phyloP scores from a whole-genome alignment of 768 basidiomycete species.

The Gelatoporia subvermispora region DNA sequence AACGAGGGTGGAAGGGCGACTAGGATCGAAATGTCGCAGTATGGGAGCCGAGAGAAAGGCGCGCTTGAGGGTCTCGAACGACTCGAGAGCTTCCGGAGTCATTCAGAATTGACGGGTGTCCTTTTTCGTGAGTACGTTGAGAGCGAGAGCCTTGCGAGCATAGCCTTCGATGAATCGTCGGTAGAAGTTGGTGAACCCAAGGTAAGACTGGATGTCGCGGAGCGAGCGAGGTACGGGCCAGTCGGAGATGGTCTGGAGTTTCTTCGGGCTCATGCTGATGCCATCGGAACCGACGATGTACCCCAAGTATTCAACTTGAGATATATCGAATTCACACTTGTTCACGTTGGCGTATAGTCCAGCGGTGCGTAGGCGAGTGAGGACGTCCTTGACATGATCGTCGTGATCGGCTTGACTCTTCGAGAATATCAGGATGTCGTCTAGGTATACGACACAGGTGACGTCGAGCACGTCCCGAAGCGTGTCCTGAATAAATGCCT shows the following conservation, averaged over 20 bases:
- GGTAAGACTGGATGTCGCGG: conserved; percentile 21
- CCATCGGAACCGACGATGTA: conserved; percentile 18
- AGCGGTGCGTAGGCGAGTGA: conserved; percentile 23
- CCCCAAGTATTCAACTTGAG: conserved; percentile 28
- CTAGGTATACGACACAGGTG: conserved; percentile 19
- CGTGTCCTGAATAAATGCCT: conserved; percentile 9
- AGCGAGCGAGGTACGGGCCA: conserved; percentile 23
- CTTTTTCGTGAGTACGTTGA: conserved; percentile 14
- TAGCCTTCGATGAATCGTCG: conserved; percentile 26
- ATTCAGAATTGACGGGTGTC: conserved; percentile 13
- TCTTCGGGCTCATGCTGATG: conserved; percentile 29
- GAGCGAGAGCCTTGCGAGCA: conserved; percentile 18
- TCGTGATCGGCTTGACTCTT: conserved; percentile 12
- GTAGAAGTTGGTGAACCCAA: conserved; percentile 29
- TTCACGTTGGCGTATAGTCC: conserved; percentile 32
- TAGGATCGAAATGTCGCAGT: conserved; percentile 3
- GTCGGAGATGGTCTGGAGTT: conserved; percentile 24
- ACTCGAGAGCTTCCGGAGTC: background rate
- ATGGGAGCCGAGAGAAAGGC: conserved; percentile 4
- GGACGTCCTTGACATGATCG: conserved; percentile 16
- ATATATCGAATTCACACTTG: conserved; percentile 30
- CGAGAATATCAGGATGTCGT: conserved; percentile 12
- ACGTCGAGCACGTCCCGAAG: conserved; percentile 7
- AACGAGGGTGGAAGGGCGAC: conserved; percentile 11
- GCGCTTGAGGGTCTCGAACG: conserved; percentile 1